phyloP scores from a whole-genome alignment of 352 stramenopile genomes.

The Saprolegnia diclina region DNA sequence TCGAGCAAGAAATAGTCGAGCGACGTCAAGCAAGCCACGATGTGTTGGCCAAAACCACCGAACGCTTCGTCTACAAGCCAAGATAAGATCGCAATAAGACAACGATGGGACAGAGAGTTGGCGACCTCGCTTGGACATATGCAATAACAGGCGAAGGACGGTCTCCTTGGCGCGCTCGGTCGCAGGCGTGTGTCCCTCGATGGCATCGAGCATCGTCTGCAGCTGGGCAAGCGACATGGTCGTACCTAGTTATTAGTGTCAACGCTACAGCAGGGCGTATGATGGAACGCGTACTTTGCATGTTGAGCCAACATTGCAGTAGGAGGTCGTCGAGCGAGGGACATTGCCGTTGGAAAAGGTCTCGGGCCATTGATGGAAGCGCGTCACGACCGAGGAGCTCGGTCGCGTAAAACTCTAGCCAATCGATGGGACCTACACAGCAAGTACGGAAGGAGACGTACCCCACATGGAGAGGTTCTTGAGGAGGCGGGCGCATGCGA shows the following conservation, averaged over 20 bases:
- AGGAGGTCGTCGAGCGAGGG: background rate
- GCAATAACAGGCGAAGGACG: background rate
- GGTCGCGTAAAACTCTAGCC: background rate
- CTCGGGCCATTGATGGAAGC: background rate
- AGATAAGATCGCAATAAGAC: background rate
- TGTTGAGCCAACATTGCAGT: conserved; percentile 8
- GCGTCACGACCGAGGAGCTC: background rate
- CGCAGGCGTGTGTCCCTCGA: background rate
- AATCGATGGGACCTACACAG: background rate
- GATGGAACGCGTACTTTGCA: background rate
- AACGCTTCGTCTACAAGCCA: conserved; percentile 1
- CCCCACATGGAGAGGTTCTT: conserved; percentile 25
- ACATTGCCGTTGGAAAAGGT: background rate
- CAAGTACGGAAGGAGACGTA: background rate
- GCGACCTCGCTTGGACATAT: background rate
- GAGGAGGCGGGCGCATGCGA: conserved; percentile 5
- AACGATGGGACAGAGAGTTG: background rate
- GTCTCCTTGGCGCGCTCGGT: background rate
- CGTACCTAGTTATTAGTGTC: background rate
- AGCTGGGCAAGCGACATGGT: background rate
- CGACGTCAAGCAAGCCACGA: background rate
- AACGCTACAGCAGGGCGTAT: background rate
- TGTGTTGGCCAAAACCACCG: background rate
- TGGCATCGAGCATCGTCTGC: conserved; percentile 3
- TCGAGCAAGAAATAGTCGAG: background rate